Conservation (phyloP, 305 asterid species). For the Caryopteris hybrid region DNA sequence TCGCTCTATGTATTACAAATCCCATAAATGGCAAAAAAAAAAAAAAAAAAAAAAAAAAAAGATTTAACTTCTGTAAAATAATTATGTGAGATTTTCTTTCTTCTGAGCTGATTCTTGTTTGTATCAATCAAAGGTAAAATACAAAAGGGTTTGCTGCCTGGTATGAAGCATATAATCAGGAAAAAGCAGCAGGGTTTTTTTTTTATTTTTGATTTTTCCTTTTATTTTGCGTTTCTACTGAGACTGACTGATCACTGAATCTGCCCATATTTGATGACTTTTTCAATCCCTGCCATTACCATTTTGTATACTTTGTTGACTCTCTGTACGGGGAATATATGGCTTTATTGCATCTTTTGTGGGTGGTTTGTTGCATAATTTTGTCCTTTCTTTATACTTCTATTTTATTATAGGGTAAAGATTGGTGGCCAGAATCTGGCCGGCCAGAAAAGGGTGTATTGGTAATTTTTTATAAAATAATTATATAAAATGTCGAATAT, state of each 20-base stretch:
- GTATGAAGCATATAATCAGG: not conserved
- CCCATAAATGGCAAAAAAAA: slow-evolving; percentile 16
- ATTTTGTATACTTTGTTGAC: slow-evolving; percentile 44
- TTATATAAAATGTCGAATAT: too few relatives aligned
- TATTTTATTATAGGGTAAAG: too few relatives aligned
- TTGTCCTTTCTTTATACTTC: slow-evolving; percentile 21
- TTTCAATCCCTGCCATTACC: not conserved
- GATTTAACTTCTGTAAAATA: too few relatives aligned
- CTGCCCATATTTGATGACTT: slow-evolving; percentile 33
- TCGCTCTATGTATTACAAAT: slow-evolving; percentile 17
- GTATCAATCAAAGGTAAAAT: slow-evolving; percentile 1
- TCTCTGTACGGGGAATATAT: slow-evolving; percentile 15
- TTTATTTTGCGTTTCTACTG: not conserved
- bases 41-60: too few relatives aligned
- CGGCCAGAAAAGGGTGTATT: too few relatives aligned
- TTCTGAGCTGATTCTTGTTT: too few relatives aligned
- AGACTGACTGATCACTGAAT: slow-evolving; percentile 28
- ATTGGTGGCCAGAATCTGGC: too few relatives aligned
- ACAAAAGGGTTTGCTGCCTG: too few relatives aligned
- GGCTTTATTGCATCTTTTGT: slow-evolving; percentile 31
- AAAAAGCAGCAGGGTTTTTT: too few relatives aligned
- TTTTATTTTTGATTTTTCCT: not conserved
- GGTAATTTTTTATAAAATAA: too few relatives aligned
- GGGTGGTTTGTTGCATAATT: slow-evolving; percentile 32
- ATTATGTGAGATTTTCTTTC: too few relatives aligned